Conservation (phyloP, 352 stramenopile genomes). For the Phytophthora macrochlamydospora region DNA sequence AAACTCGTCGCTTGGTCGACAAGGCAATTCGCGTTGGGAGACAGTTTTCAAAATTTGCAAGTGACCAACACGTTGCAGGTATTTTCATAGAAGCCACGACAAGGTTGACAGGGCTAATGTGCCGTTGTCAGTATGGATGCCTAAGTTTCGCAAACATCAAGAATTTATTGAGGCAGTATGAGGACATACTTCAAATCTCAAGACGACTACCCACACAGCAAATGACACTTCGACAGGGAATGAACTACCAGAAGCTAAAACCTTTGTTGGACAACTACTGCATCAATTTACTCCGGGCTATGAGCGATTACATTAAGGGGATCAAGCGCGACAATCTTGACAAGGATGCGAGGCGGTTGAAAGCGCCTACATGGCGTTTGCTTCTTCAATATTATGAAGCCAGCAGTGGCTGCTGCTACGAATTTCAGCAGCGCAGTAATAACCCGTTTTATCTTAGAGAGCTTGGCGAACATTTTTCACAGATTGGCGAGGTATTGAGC, state of each 20-base stretch:
- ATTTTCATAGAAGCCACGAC: background rate
- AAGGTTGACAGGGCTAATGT: background rate
- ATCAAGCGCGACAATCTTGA: no score
- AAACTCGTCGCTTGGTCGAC: background rate
- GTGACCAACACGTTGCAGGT: background rate
- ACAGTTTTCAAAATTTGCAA: background rate
- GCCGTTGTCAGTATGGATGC: background rate
- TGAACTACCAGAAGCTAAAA: background rate
- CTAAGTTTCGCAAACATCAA: background rate
- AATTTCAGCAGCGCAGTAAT: no score
- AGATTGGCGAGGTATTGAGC: no score
- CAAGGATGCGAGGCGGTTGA: no score
- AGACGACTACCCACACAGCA: background rate
- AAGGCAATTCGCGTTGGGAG: background rate
- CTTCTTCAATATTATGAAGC: no score
- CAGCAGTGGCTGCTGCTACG: no score
- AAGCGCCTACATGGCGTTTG: no score
- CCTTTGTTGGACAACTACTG: background rate
- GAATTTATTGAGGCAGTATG: background rate
- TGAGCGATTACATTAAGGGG: background rate
- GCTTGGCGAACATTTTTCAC: no score
- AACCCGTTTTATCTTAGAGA: no score
- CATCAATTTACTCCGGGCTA: background rate
- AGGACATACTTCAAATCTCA: background rate
- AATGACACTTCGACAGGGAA: background rate